These are phyloP conservation scores for Neobulgaria alba DNA, from an alignment of 2,329 filamentous ascomycete species.

Conservation along the genomic window DNA sequence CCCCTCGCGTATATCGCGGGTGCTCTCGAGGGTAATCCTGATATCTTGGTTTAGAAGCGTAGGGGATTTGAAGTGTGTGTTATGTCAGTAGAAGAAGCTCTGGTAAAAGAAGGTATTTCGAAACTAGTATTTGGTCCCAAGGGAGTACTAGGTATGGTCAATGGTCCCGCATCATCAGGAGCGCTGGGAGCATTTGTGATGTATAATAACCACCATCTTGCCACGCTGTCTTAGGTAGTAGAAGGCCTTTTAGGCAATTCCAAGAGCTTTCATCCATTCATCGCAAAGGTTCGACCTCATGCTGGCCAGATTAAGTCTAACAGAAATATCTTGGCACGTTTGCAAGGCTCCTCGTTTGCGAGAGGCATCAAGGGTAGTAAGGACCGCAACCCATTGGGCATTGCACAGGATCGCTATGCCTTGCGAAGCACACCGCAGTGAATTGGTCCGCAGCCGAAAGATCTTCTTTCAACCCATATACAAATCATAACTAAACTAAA, in stretches of 20 bases:
- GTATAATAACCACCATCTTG: constrained; percentile 44
- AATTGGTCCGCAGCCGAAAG: constrained; percentile 59
- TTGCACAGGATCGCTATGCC: constrained; percentile 53
- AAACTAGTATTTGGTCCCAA: constrained; percentile 31
- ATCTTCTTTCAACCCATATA: constrained; percentile 45
- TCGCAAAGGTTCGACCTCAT: constrained; percentile 50
- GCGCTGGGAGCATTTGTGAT: constrained; percentile 38
- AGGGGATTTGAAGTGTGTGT: constrained; percentile 23
- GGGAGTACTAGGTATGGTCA: constrained; percentile 41
- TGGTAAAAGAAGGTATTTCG: constrained; percentile 19
- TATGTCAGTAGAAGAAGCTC: constrained; percentile 18
- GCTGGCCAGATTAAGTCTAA: constrained; percentile 50
- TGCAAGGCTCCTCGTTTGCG: constrained; percentile 45
- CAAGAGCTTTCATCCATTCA: constrained; percentile 50
- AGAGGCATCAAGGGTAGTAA: constrained; percentile 25
- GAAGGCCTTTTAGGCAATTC: constrained; percentile 50
- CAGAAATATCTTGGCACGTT: constrained; percentile 42
- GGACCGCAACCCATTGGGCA: neutral
- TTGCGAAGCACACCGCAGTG: constrained; percentile 58
- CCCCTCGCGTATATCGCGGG: constrained; percentile 48
- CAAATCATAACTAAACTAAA: constrained; percentile 56
- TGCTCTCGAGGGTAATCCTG: constrained; percentile 34
- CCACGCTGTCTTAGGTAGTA: constrained; percentile 44
- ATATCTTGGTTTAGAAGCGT: constrained; percentile 16
- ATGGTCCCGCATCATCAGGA: constrained; percentile 40